These are phyloP conservation scores for Stentor roeselii DNA, from an alignment of 73 alveolate species.

Conservation along the genomic window DNA sequence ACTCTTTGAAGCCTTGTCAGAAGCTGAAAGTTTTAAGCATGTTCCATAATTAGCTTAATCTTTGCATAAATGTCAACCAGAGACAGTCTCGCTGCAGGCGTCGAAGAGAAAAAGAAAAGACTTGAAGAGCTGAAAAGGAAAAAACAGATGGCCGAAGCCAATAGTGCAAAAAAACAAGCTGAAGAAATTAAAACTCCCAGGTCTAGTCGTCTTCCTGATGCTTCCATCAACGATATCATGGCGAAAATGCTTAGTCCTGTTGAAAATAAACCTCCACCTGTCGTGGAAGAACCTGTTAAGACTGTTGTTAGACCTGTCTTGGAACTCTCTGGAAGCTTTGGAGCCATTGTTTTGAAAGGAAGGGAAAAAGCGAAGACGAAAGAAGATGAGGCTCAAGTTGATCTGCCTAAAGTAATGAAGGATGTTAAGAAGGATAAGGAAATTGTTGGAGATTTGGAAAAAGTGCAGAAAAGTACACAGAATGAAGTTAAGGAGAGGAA, in stretches of 20 bases:
- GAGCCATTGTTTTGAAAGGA: not conserved
- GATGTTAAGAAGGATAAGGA: not conserved
- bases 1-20: not conserved
- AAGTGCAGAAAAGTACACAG: not conserved
- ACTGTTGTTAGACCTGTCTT: conserved; percentile 10
- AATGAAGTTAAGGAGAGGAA: not conserved
- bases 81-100: conserved; percentile 22
- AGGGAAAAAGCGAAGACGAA: conserved; percentile 6
- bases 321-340: not conserved
- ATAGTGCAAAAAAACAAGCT: not conserved
- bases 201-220: not conserved
- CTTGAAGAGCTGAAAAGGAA: conserved; percentile 24
- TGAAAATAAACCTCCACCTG: conserved; percentile 24
- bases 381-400: conserved; percentile 8
- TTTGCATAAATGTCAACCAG: no score
- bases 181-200: conserved; percentile 21
- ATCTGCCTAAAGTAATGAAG: not conserved
- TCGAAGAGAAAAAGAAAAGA: conserved; percentile 29
- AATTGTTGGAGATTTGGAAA: not conserved
- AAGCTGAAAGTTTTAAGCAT: no score
- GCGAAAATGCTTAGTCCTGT: not conserved
- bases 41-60: no score
- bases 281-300: not conserved
- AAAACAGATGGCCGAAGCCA: conserved; percentile 14
- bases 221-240: conserved; percentile 21